Evolutionary conservation across 1,139 yeast genomes (phyloP).

Genomic region (Candida neerlandica): DNA sequence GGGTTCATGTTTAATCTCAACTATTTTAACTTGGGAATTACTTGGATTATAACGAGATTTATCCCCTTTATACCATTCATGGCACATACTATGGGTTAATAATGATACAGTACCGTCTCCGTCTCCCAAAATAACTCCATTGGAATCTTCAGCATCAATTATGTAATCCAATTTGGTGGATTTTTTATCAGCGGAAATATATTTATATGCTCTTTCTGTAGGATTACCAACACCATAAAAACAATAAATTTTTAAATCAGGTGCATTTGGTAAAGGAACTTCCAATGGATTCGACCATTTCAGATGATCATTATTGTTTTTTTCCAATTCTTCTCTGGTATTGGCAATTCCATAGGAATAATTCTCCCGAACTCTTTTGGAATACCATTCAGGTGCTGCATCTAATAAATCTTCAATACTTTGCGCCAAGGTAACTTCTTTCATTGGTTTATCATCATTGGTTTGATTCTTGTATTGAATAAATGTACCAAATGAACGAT

Average conservation of each 20-base stretch:
- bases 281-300: slow-evolving; percentile 96
- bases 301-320: slow-evolving; percentile 66
- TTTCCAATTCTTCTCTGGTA: slow-evolving; percentile 56
- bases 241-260: slow-evolving; percentile 85
- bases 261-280: slow-evolving; percentile 89
- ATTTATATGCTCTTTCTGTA: slow-evolving; percentile 89
- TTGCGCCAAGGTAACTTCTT: slow-evolving; percentile 64
- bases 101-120: slow-evolving; percentile 97
- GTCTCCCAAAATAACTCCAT: slow-evolving; percentile 79
- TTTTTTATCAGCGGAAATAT: slow-evolving; percentile 65
- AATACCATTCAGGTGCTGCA: slow-evolving; percentile 77
- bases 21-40: slow-evolving; percentile 67
- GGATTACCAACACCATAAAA: slow-evolving; percentile 96
- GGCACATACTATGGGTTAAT: slow-evolving; percentile 75
- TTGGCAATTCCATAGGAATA: slow-evolving; percentile 80
- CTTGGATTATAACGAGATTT: slow-evolving; percentile 82
- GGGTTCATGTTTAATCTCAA: slow-evolving; percentile 92
- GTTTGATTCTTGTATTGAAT: slow-evolving; percentile 56
- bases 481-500: slow-evolving; percentile 71
- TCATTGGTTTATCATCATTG: slow-evolving; percentile 11
- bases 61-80: slow-evolving; percentile 77
- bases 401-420: slow-evolving; percentile 67
- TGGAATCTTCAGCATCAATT: slow-evolving; percentile 57
- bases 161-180: slow-evolving; percentile 61
- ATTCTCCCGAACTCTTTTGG: slow-evolving; percentile 60